Conservation (phyloP, 2,329 filamentous ascomycete species). For the Aschersonia sp. region DNA sequence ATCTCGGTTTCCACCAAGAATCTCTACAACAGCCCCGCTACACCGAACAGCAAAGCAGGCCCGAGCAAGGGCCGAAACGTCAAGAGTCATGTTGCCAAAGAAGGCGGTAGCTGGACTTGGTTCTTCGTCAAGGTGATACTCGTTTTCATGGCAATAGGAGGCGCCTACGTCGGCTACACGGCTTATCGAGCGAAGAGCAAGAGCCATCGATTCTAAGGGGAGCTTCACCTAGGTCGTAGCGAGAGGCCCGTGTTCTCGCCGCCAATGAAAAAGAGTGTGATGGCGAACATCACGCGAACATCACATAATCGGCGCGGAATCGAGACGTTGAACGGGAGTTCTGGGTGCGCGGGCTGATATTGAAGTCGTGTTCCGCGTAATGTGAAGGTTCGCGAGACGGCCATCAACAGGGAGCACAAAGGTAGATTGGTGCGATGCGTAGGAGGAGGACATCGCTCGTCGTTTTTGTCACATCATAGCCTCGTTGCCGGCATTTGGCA, state of each 20-base stretch:
- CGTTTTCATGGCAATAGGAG: constrained; percentile 54
- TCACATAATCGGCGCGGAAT: too few relatives aligned
- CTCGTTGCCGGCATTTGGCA: too few relatives aligned
- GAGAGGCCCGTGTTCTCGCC: too few relatives aligned
- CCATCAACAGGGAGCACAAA: too few relatives aligned
- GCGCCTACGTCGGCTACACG: constrained; percentile 75
- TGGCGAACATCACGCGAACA: too few relatives aligned
- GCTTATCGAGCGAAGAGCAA: constrained; percentile 58
- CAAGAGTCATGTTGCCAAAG: constrained; percentile 19
- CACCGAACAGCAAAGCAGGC: constrained; percentile 16
- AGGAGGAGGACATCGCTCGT: too few relatives aligned
- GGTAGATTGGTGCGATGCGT: too few relatives aligned
- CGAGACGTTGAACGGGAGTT: too few relatives aligned
- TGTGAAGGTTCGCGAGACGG: too few relatives aligned
- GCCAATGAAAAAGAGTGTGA: neutral
- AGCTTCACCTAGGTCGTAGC: neutral
- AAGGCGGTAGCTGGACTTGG: constrained; percentile 41
- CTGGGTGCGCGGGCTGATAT: too few relatives aligned
- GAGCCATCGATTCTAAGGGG: constrained; percentile 38
- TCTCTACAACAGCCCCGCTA: constrained; percentile 52
- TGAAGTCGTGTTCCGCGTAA: too few relatives aligned
- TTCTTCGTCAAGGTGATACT: constrained; percentile 70
- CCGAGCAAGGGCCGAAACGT: constrained; percentile 20
- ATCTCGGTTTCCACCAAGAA: constrained; percentile 77
- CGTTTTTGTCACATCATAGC: too few relatives aligned